Evolutionary conservation across 345 rosid species (phyloP).

Genomic region (Triadica sebifera): DNA sequence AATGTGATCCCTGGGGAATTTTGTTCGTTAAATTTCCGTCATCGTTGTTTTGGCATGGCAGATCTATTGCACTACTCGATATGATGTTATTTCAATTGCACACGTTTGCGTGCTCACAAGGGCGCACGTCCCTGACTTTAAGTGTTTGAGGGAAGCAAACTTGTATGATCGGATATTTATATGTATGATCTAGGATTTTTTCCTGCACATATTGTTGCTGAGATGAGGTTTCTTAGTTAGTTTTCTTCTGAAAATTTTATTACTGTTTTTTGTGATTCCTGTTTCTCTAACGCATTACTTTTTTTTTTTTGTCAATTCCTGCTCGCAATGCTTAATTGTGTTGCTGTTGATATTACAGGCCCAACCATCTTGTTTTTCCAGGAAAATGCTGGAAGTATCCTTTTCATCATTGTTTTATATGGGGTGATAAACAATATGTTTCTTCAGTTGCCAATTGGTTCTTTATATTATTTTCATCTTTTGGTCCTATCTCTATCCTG

Average conservation of each 20-base stretch:
- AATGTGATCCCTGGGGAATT: background rate
- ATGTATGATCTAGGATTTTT: background rate
- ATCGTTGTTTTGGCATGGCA: background rate
- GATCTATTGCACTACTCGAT: background rate
- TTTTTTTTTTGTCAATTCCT: background rate
- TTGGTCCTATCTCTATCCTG: conserved; percentile 13
- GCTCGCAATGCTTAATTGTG: background rate
- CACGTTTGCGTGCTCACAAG: background rate
- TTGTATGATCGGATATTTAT: background rate
- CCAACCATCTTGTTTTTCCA: conserved; percentile 96
- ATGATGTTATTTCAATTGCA: background rate
- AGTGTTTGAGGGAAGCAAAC: background rate
- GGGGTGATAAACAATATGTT: background rate
- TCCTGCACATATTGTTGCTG: background rate
- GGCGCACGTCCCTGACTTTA: background rate
- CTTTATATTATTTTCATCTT: conserved; percentile 1
- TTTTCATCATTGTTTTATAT: conserved; percentile 15
- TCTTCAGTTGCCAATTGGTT: background rate
- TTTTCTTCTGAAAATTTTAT: background rate
- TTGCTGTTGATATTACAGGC: conserved; percentile 56
- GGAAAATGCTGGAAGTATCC: conserved; percentile 99
- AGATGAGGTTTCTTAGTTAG: background rate
- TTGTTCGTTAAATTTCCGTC: background rate
- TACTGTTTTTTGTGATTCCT: too few species aligned
- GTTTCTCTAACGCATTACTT: too few species aligned